Percentiles rank a stretch among this genome's conserved stretches.
These are phyloP conservation scores for Neurospora sp. DNA, from an alignment of 495 filamentous ascomycete genomes.

Conservation along the genomic window DNA sequence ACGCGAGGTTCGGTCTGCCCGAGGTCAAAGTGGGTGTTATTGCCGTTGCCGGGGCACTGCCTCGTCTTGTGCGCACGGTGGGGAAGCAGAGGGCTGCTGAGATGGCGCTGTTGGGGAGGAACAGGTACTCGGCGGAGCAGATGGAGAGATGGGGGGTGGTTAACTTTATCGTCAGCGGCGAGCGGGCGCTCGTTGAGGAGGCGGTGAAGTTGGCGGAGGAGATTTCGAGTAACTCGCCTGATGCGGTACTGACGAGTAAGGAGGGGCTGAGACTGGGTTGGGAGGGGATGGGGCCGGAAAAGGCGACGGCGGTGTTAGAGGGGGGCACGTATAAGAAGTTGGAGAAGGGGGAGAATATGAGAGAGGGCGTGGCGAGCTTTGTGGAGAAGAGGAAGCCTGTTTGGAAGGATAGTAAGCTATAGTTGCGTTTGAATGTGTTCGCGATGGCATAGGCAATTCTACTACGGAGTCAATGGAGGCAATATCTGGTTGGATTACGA, in stretches of 20 bases:
- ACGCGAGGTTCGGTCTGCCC: slow-evolving; percentile 56
- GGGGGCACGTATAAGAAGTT: slow-evolving; percentile 50
- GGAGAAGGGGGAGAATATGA: slow-evolving; percentile 60
- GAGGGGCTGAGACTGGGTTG: slow-evolving; percentile 54
- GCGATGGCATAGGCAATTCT: neutral
- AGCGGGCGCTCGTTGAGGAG: slow-evolving; percentile 38
- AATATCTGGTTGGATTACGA: neutral
- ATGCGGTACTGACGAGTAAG: slow-evolving; percentile 59
- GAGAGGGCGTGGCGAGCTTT: slow-evolving; percentile 70
- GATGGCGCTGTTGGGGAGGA: slow-evolving; percentile 61
- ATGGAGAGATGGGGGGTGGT: slow-evolving; percentile 64
- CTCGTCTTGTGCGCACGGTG: slow-evolving; percentile 57
- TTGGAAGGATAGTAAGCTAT: slow-evolving; percentile 71
- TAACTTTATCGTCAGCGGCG: slow-evolving; percentile 52
- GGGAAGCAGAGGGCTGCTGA: slow-evolving; percentile 63
- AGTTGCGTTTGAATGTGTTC: neutral
- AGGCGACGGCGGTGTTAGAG: slow-evolving; percentile 47
- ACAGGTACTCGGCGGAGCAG: slow-evolving; percentile 45
- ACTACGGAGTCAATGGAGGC: neutral
- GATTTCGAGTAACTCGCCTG: slow-evolving; percentile 57
- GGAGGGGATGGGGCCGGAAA: slow-evolving; percentile 54
- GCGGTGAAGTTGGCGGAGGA: slow-evolving; percentile 43
- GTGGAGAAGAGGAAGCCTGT: slow-evolving; percentile 63
- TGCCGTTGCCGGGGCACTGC: slow-evolving; percentile 63
- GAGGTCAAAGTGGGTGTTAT: slow-evolving; percentile 65